Base-by-base conservation (phyloP, 106 monocot species). In the Xerophyta viscosa region DNA sequence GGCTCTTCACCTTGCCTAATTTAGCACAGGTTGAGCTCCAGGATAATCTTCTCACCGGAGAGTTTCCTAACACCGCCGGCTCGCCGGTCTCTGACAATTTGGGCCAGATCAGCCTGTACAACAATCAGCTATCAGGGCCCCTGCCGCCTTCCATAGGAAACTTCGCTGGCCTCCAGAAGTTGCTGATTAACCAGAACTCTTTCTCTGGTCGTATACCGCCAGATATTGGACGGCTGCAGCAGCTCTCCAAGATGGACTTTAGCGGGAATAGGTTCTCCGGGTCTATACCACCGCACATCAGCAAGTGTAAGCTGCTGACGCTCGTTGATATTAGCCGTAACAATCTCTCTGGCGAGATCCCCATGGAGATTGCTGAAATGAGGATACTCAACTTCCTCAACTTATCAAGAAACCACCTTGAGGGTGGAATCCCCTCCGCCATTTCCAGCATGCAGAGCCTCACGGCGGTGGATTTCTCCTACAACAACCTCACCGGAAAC, bases 401-500 rank as follows among this genome's bases (percentile, higher is more conserved):
- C 53, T 44, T 82, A 1, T 82, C 82, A 5, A 50, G 64, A 20
- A 82, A 82, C 61, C 50, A 65, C 20, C 77, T 92, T 9, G 66
- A 54, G 0, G 92, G 92, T 1, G 47, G 50, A 31, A 92, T 92
- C 24, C 92, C 92, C n/a, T 6, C 3, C 60, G 3, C 64, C 76
- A 17, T 66, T 92, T 11, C 66, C 92, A 14, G 54, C 82, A 6
- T 82, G 92, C 92, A 92, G 68, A 86, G 86, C 67, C 67, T 92
- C 7, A 92, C 92, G 1, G 52, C 86, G 4, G 70, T 83, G 0
- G 92, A 92, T 67, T 92, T 92, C 82, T 86, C 91, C 22, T 79
- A 78, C 69, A 92, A 92, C 63, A 78, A 86, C 11, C 82, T 92
- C 12, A 76, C 92, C n/a, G 92, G 92, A 29, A n/a, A 76, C 17